Base-by-base conservation (phyloP, 2,329 filamentous ascomycete genomes). In the Penicillium janthinellum region DNA sequence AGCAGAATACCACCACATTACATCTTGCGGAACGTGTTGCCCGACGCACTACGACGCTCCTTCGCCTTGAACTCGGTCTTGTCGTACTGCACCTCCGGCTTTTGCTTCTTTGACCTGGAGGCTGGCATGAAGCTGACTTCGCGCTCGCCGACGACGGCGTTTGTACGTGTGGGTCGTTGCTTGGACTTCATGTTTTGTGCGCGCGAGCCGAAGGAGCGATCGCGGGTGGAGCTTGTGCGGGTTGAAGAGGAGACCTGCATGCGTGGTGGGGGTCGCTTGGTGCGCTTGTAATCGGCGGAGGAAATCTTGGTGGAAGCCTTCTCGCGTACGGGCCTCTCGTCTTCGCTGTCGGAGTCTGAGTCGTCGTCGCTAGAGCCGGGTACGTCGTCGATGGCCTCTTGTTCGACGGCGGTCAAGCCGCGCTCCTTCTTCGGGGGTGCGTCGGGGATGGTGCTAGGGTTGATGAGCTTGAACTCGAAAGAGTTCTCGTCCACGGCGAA, bases 401-500 rank as follows among this genome's bases (percentile, higher is more conserved):
- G 79, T 67, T 88, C 86, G 10, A 85, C 86, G 4, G 85, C 86
- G 0, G 86, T 88, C 57, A 88, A 81, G 20, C 83, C 84, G 39
- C 78, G 76, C 58, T 80, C 78, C 52, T 75, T 75, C 42, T 70
- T 51, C 4, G 70, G 58, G 6, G 70, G 59, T 5, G 71, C 54
- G 15, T 69, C 67, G 6, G 71, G 66, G 37, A 80, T 85, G 7
- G 91, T 95, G 76, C 91, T 96, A 4, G 95, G 92, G 73, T 99
- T 99, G 77, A 96, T 87, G 48, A 89, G 84, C 60, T 88, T 86
- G 81, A 96, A 99, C 75, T 98, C 94, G 70, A 87, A 84, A 64
- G 89, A 96, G 41, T 81, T 89, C 78, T 99, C 95, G 75, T 99
- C 94, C 60, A 99, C 90, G 69, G 86, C 86, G 76, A 96, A 98